phyloP scores from a whole-genome alignment of 1,284 basidiomycete genomes.

The Termitomyces sp. region DNA sequence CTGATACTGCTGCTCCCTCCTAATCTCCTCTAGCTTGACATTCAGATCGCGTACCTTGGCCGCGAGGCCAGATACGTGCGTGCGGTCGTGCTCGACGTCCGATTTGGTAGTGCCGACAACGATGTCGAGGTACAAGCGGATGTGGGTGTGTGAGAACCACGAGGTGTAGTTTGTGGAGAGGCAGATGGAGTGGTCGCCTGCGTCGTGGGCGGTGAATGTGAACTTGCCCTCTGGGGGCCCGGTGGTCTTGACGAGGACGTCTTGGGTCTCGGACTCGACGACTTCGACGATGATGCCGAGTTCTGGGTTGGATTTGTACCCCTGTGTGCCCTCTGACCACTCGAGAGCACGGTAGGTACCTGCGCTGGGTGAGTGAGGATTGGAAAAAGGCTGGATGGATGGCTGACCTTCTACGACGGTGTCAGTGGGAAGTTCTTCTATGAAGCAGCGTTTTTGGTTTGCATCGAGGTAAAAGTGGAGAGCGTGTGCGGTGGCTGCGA shows the following conservation, averaged over 20 bases:
- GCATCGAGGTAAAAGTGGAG: conserved; percentile 92
- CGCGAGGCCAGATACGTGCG: conserved; percentile 85
- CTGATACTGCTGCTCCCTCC: conserved; percentile 97
- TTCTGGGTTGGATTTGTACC: conserved; percentile 70
- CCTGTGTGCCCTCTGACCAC: conserved; percentile 74
- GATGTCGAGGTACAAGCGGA: conserved; percentile 93
- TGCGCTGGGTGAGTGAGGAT: not conserved
- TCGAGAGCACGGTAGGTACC: conserved; percentile 89
- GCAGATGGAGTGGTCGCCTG: conserved; percentile 97
- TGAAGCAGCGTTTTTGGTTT: conserved; percentile 91
- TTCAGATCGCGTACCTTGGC: conserved; percentile 89
- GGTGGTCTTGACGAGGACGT: conserved; percentile 80
- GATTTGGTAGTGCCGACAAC: conserved; percentile 84
- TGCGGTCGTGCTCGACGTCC: conserved; percentile 77
- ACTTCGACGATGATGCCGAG: conserved; percentile 91
- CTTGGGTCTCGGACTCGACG: conserved; percentile 74
- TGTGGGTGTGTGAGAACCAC: conserved; percentile 84
- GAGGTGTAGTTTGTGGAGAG: conserved; percentile 84
- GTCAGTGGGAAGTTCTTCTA: conserved; percentile 95
- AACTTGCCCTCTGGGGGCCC: conserved; percentile 90
- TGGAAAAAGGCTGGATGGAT: no score
- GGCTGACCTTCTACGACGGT: conserved; percentile 82
- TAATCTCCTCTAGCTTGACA: conserved; percentile 86
- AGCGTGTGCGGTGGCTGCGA: conserved; percentile 46
- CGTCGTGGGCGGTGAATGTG: conserved; percentile 95